Evolutionary conservation across 179 eudicot genomes (phyloP), one percentile per base, ranked within the genome.

Genomic region (Silene noctiflora): DNA sequence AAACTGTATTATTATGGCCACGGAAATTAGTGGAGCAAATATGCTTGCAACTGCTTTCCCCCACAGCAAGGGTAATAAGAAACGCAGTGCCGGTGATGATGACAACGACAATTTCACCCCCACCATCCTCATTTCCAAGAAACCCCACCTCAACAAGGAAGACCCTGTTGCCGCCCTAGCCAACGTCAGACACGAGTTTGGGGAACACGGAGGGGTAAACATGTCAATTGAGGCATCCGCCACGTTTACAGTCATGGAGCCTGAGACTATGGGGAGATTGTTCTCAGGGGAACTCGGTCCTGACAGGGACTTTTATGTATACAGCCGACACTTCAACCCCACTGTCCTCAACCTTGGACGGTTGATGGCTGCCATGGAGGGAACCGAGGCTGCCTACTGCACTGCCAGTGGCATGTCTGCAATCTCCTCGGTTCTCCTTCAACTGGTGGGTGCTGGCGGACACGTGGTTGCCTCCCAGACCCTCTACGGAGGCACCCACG

Each of bases 221-320:
- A 96, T 96, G 99, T 96, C 99, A 0, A 88, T 95, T 70, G 98
- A 95, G 84, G 97, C 98, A 6, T 95, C 99, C 20, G 97, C 97
- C 64, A 95, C 99, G 17, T 95, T 95, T 83, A 95, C 98, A 44
- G 96, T 95, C 20, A 95, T 93, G 98, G 98, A 95, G 77, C 94
- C 99, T 0, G 96, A 93, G 44, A 95, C 99, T n/a, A 81, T 95
- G 88, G 67, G 87, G 21, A 87, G 92, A 19, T 76, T 95, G 75
- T 95, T 95, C 84, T 3, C 88, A 22, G 98, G 99, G 1, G 99
- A 95, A 65, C 63, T 93, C 17, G 98, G 99, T n/a, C 89, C 96
- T 0, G 98, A 96, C 46, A 85, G 92, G 6, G 99, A 96, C 62
- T 93, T 88, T 78, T 96, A 86, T 82, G 77, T 96, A 53, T 93